Conservation (phyloP, 2,329 filamentous ascomycete species). For the Juglanconis sp. region DNA sequence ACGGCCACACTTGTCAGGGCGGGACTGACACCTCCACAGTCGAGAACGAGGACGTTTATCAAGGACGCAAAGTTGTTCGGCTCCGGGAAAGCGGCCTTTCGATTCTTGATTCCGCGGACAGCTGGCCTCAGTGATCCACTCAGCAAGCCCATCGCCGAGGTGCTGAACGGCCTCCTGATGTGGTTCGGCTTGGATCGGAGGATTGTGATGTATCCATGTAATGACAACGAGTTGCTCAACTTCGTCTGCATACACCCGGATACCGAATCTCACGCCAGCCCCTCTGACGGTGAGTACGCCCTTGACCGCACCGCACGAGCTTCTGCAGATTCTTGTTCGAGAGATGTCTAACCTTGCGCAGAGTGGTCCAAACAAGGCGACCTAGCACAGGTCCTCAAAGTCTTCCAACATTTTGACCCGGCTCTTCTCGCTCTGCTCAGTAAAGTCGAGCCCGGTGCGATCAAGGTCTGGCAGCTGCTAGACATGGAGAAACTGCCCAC, state of each 20-base stretch:
- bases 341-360: constrained; percentile 20
- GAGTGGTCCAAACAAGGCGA: constrained; percentile 38
- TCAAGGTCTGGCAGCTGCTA: constrained; percentile 57
- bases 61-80: constrained; percentile 32
- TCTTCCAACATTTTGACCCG: constrained; percentile 41
- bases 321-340: background rate
- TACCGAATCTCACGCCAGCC: constrained; percentile 32
- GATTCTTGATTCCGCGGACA: constrained; percentile 48
- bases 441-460: constrained; percentile 39
- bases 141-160: constrained; percentile 30
- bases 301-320: background rate
- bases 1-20: no score
- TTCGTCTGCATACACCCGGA: constrained; percentile 52
- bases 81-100: constrained; percentile 55
- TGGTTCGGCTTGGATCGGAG: constrained; percentile 41
- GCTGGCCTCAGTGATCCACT: constrained; percentile 30
- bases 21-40: constrained; percentile 15
- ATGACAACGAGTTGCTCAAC: constrained; percentile 41
- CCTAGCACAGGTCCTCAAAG: constrained; percentile 35
- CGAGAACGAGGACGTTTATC: constrained; percentile 27
- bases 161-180: constrained; percentile 30
- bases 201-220: constrained; percentile 46
- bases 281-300: constrained; percentile 27
- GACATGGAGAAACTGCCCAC: constrained; percentile 58
- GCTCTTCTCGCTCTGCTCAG: constrained; percentile 36